Conservation (phyloP, 768 basidiomycete genomes). For the Pleurotus giganteus region DNA sequence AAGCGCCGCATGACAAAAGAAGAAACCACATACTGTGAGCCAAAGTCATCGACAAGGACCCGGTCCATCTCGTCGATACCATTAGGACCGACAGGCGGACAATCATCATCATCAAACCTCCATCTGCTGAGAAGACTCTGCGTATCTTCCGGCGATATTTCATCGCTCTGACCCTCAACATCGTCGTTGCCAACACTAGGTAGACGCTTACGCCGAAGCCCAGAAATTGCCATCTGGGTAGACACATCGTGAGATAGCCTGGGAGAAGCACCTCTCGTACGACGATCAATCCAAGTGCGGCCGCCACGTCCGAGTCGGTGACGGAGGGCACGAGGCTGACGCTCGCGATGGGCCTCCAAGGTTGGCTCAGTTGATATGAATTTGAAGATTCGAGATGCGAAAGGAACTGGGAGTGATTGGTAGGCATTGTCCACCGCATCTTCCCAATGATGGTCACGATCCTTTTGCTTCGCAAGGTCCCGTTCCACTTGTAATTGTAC, state of each 20-base stretch:
- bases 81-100: slow-evolving; percentile 49
- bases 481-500: slow-evolving; percentile 65
- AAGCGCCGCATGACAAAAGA: not conserved
- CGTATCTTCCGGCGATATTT: slow-evolving; percentile 36
- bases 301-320: slow-evolving; percentile 83
- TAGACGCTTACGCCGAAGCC: slow-evolving; percentile 25
- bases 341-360: slow-evolving; percentile 27
- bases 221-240: slow-evolving; percentile 19
- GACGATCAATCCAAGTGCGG: slow-evolving; percentile 72
- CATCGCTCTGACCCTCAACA: slow-evolving; percentile 25
- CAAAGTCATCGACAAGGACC: slow-evolving; percentile 69
- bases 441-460: slow-evolving; percentile 81
- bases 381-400: slow-evolving; percentile 67
- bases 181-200: slow-evolving; percentile 2
- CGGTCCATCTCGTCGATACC: slow-evolving; percentile 70
- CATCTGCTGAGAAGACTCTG: slow-evolving; percentile 55
- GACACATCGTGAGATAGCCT: slow-evolving; percentile 9
- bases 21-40: slow-evolving; percentile 40
- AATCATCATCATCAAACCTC: slow-evolving; percentile 68
- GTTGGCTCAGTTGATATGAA: slow-evolving; percentile 45
- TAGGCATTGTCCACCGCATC: slow-evolving; percentile 81
- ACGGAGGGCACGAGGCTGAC: slow-evolving; percentile 53
- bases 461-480: slow-evolving; percentile 61
- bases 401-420: slow-evolving; percentile 58
- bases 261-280: slow-evolving; percentile 31